These are phyloP conservation scores for Dioscorea alata DNA, from an alignment of 106 monocot genomes.

Conservation along the genomic window DNA sequence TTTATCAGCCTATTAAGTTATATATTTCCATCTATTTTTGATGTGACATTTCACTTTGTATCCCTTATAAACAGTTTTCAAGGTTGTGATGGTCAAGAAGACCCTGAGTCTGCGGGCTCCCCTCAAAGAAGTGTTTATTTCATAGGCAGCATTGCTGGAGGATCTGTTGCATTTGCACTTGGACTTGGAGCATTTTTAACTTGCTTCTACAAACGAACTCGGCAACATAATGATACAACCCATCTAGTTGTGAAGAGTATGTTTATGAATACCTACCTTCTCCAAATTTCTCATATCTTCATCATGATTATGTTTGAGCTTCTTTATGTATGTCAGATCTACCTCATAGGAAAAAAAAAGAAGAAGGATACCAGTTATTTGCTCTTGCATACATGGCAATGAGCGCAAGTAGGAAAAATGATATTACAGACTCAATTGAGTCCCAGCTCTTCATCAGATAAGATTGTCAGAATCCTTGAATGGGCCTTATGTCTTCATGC, in stretches of 20 bases:
- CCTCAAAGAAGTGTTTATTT: conserved; percentile 2
- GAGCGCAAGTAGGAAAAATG: not conserved
- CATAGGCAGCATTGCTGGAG: conserved; percentile 41
- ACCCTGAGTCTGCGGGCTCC: not conserved
- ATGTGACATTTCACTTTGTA: not conserved
- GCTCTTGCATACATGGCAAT: not conserved
- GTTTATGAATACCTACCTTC: not conserved
- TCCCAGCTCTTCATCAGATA: too few species aligned
- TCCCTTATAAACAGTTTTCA: conserved; percentile 15
- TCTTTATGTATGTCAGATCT: not conserved
- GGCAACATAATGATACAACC: conserved; percentile 4
- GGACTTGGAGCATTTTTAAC: conserved; percentile 37
- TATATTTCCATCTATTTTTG: not conserved
- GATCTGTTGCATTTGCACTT: conserved; percentile 34
- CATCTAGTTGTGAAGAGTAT: conserved; percentile 26
- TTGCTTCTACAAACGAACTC: conserved; percentile 39
- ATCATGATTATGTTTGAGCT: not conserved
- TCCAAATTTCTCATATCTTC: not conserved
- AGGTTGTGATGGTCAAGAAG: conserved; percentile 17
- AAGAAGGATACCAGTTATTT: not conserved
- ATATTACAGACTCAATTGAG: not conserved
- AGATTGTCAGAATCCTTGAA: too few species aligned
- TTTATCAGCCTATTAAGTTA: not conserved
- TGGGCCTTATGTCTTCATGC: too few species aligned
- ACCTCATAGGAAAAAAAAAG: not conserved